Conservation (phyloP, 768 basidiomycete species). For the Tylopilus sp. region DNA sequence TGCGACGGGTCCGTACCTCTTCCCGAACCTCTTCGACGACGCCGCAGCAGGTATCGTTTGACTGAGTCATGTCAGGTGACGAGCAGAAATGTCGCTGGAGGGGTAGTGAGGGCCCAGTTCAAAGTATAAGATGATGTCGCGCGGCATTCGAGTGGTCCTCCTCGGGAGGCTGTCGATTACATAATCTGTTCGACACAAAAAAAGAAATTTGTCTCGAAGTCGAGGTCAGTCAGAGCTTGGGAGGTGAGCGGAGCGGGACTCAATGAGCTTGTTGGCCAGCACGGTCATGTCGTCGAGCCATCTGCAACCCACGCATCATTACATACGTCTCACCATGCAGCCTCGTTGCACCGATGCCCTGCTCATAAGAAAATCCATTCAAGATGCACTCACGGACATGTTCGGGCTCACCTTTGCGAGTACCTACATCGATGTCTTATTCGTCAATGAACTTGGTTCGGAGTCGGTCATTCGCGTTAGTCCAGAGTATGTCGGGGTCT, state of each 20-base stretch:
- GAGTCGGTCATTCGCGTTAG: conserved; percentile 23
- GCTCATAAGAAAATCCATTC: conserved; percentile 49
- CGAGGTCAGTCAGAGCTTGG: background rate
- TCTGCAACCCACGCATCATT: conserved; percentile 21
- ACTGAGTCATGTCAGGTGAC: conserved; percentile 12
- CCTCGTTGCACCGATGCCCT: conserved; percentile 38
- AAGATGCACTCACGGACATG: conserved; percentile 50
- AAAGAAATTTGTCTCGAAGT: background rate
- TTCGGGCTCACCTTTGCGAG: conserved; percentile 54
- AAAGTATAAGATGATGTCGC: conserved; percentile 7
- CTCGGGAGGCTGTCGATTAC: conserved; percentile 17
- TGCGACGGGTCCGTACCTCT: conserved; percentile 42
- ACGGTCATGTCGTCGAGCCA: conserved; percentile 4
- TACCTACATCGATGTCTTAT: conserved; percentile 57
- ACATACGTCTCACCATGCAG: conserved; percentile 22
- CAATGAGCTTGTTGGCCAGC: background rate
- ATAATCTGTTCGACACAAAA: conserved; percentile 11
- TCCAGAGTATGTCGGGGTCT: conserved; percentile 14
- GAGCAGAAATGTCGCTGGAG: background rate
- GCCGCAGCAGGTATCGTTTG: conserved; percentile 40
- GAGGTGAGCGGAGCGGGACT: background rate
- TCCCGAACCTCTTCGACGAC: conserved; percentile 51
- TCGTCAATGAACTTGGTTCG: conserved; percentile 33
- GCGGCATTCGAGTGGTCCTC: conserved; percentile 8
- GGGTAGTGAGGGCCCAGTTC: background rate